Conservation (phyloP, 2,329 filamentous ascomycete species). For the Cladosporium phlei region DNA sequence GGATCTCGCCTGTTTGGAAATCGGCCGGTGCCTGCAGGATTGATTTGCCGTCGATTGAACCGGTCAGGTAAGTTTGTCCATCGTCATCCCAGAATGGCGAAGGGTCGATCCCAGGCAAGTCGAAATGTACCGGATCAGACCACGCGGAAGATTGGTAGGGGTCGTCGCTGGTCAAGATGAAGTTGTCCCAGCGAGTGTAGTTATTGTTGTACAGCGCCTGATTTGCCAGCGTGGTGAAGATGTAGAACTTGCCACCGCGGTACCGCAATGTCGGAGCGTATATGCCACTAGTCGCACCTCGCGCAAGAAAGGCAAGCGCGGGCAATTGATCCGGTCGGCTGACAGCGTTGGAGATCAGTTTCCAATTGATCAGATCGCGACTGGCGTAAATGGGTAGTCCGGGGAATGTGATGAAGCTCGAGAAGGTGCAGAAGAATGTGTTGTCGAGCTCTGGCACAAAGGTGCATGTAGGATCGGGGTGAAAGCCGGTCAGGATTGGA, state of each 20-base stretch:
- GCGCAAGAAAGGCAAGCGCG: constrained; percentile 28
- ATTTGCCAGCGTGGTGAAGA: constrained; percentile 29
- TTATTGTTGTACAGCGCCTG: constrained; percentile 27
- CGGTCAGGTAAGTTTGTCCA: constrained; percentile 48
- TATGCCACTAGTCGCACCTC: constrained; percentile 36
- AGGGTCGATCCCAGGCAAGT: constrained; percentile 47
- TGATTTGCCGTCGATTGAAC: constrained; percentile 19
- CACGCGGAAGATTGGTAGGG: constrained; percentile 42
- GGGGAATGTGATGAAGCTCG: constrained; percentile 42
- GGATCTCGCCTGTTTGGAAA: constrained; percentile 31
- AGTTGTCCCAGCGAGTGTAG: constrained; percentile 36
- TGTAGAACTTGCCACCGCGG: constrained; percentile 37
- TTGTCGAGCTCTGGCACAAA: constrained; percentile 42
- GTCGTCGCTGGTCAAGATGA: constrained; percentile 43
- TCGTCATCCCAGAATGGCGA: constrained; percentile 54
- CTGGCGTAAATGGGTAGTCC: constrained; percentile 42
- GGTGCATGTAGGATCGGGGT: constrained; percentile 43
- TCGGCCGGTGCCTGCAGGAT: constrained; percentile 32
- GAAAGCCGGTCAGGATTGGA: constrained; percentile 43
- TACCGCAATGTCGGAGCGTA: constrained; percentile 40
- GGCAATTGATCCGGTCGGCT: constrained; percentile 36
- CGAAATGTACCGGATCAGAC: constrained; percentile 47
- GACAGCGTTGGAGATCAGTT: constrained; percentile 32
- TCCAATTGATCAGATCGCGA: constrained; percentile 40
- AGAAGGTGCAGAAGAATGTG: constrained; percentile 42